A percentile compares a stretch with the other conserved stretches of the same genome.
phyloP scores from a whole-genome alignment of 306 rosid genomes.

The Abrus pulchellus region DNA sequence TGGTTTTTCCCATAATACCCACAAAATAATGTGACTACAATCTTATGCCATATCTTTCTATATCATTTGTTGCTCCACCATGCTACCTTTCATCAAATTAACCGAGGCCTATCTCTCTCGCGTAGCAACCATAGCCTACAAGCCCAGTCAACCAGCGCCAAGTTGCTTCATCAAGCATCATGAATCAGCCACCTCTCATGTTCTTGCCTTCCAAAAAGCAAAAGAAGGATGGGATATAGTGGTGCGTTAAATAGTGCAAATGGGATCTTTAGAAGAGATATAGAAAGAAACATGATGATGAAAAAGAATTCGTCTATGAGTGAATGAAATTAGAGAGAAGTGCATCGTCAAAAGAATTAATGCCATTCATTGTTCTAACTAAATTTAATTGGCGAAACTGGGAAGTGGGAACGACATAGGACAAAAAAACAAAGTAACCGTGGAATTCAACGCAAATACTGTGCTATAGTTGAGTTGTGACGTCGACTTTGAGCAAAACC shows the following conservation, averaged over 20 bases:
- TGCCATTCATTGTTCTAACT: too few relatives aligned
- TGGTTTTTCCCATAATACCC: background rate
- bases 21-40: background rate
- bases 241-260: background rate
- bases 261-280: background rate
- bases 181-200: background rate
- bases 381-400: background rate
- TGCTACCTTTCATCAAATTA: too few relatives aligned
- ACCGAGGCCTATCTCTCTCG: background rate
- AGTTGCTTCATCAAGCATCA: background rate
- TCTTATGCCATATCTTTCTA: too few relatives aligned
- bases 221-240: background rate
- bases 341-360: too few relatives aligned
- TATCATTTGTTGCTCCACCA: too few relatives aligned
- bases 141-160: background rate
- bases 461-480: background rate
- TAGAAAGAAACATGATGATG: background rate
- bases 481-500: background rate
- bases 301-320: background rate
- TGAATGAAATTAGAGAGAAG: too few relatives aligned
- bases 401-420: background rate
- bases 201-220: background rate
- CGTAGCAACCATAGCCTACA: background rate
- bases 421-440: background rate
- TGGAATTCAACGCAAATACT: background rate